Evolutionary conservation across 805 yeast genomes (phyloP), one percentile per base, ranked within the genome.

Genomic region (Spathaspora hagerdaliae): DNA sequence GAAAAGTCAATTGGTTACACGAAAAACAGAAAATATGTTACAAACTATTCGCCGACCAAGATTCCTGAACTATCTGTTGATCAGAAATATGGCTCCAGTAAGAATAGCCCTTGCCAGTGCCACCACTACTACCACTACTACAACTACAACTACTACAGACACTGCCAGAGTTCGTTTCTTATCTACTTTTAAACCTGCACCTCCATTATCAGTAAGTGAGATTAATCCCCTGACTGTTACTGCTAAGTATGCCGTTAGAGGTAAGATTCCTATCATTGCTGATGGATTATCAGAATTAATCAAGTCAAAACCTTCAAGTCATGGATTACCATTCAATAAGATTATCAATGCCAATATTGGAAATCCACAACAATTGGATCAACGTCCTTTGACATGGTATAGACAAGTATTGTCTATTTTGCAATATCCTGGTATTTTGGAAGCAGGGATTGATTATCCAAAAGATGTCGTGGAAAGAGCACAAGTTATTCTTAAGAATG

Each of bases 161-260:
- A 38, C 41, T 15, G 1, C 8, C 5, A 14, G 15, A 9, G 13
- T 36, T 12, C 39, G 42, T n/a, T 35, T 34, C 6, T 36, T 31
- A 12, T 46, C 42, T 7, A 42, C 46, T 9, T 50, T 50, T 15
- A 45, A 44, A 33, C 53, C 53, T 2, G 53, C 51, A 13, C 38
- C 31, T 2, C 50, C 47, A 12, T 51, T 61, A 9, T 35, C 56
- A 13, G 48, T 58, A 31, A 41, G 50, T 5, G 88, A 85, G 51
- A 70, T 91, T 55, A 92, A 92, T 64, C 82, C 77, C 46, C 71
- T 78, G 46, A 90, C 92, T 7, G 71, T 89, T 41, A 80, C 81
- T 44, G 98, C 99, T 15, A 85, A 91, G 60, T 94, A 94, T 61
- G 99, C 99, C 4, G 99, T 94, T 27, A 77, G 99, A 58, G 99